Evolutionary conservation across 495 filamentous ascomycete genomes (phyloP).

Genomic region (Hypomontagnella monticulosa): DNA sequence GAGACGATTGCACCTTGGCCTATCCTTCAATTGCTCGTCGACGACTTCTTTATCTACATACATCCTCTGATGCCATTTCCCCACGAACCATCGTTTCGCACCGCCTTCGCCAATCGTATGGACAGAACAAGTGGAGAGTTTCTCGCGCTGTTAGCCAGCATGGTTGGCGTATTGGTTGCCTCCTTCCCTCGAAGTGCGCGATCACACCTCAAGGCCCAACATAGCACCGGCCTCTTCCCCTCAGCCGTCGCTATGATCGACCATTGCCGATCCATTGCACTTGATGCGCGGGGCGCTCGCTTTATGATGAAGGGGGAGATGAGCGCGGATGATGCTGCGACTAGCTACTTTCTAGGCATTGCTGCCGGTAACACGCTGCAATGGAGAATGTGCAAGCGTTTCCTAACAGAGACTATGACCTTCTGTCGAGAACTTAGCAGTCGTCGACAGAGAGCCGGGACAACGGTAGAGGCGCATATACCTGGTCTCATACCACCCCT

Average conservation of each 20-base stretch:
- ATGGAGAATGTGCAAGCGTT: slow-evolving; percentile 71
- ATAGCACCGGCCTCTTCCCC: slow-evolving; percentile 65
- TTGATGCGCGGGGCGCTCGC: slow-evolving; percentile 72
- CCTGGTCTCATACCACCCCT: slow-evolving; percentile 13
- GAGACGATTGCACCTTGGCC: slow-evolving; percentile 79
- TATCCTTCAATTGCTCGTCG: slow-evolving; percentile 73
- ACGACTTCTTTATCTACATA: slow-evolving; percentile 92
- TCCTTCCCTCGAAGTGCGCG: slow-evolving; percentile 84
- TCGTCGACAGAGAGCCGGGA: slow-evolving; percentile 27
- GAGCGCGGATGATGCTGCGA: slow-evolving; percentile 81
- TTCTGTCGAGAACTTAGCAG: slow-evolving; percentile 72
- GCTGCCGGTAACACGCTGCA: slow-evolving; percentile 76
- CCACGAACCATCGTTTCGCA: slow-evolving; percentile 85
- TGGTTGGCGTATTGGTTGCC: slow-evolving; percentile 79
- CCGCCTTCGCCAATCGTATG: slow-evolving; percentile 73
- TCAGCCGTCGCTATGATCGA: slow-evolving; percentile 77
- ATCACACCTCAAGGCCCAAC: slow-evolving; percentile 71
- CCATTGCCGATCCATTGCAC: slow-evolving; percentile 75
- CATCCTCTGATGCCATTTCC: slow-evolving; percentile 88
- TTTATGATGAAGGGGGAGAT: slow-evolving; percentile 73
- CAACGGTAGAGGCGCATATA: background rate
- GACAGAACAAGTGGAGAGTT: slow-evolving; percentile 75
- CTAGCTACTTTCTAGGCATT: slow-evolving; percentile 83
- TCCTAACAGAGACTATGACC: slow-evolving; percentile 76
- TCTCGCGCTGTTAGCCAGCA: slow-evolving; percentile 79